phyloP scores from a whole-genome alignment of 495 filamentous ascomycete species.

The Glonium stellatum region DNA sequence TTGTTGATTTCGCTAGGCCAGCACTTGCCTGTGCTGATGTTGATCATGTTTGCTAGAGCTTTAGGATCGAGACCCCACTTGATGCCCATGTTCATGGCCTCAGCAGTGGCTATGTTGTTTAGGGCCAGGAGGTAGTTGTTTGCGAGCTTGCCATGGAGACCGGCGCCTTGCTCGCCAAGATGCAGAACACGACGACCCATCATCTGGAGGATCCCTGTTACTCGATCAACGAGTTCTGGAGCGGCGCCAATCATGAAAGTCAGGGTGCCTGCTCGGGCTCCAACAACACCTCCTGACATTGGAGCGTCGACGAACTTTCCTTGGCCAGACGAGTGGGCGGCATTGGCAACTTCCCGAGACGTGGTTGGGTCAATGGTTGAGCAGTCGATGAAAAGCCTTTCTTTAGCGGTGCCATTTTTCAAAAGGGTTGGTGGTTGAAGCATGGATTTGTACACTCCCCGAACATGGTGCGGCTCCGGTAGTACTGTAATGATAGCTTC shows the following conservation, averaged over 20 bases:
- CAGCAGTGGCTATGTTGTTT: slow-evolving; percentile 85
- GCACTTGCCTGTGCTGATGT: slow-evolving; percentile 76
- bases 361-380: slow-evolving; percentile 43
- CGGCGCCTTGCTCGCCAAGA: slow-evolving; percentile 71
- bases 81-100: slow-evolving; percentile 88
- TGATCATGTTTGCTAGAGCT: slow-evolving; percentile 71
- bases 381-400: slow-evolving; percentile 40
- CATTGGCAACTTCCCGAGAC: slow-evolving; percentile 27
- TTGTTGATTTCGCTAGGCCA: slow-evolving; percentile 94
- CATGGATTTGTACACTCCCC: slow-evolving; percentile 36
- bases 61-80: slow-evolving; percentile 77
- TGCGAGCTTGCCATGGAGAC: slow-evolving; percentile 77
- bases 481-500: slow-evolving; percentile 40
- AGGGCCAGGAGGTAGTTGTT: slow-evolving; percentile 92
- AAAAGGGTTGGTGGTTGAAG: slow-evolving; percentile 37
- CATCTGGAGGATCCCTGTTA: slow-evolving; percentile 56
- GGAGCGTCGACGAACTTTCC: slow-evolving; percentile 37
- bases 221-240: slow-evolving; percentile 48
- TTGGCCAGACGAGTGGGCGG: slow-evolving; percentile 26
- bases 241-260: slow-evolving; percentile 74
- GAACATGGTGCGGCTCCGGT: slow-evolving; percentile 37
- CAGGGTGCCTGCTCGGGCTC: slow-evolving; percentile 41
- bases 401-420: slow-evolving; percentile 26
- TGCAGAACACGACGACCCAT: slow-evolving; percentile 83
- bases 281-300: slow-evolving; percentile 44